phyloP scores from a whole-genome alignment of 2,329 filamentous ascomycete species.

The Beauveria medogensis region DNA sequence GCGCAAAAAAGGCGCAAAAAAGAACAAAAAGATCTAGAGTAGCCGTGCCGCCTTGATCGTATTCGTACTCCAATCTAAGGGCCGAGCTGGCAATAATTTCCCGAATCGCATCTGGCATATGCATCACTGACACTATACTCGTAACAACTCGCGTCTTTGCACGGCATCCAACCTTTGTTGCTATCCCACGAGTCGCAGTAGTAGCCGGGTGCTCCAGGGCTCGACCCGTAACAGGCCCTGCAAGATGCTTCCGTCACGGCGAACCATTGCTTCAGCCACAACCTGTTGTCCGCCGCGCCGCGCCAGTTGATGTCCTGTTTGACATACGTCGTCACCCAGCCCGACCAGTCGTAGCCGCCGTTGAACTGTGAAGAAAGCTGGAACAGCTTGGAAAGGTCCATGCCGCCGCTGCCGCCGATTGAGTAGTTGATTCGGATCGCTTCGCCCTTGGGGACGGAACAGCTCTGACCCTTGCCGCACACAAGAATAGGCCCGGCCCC shows the following conservation, averaged over 20 bases:
- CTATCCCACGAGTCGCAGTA: background rate
- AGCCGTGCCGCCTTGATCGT: no score
- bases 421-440: background rate
- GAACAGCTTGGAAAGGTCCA: background rate
- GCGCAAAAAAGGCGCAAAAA: background rate
- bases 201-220: background rate
- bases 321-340: background rate
- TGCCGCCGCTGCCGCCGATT: background rate
- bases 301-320: background rate
- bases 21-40: background rate
- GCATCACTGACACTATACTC: background rate
- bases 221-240: background rate
- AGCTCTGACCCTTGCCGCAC: background rate
- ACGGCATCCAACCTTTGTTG: background rate
- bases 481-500: background rate
- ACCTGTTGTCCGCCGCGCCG: background rate
- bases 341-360: background rate
- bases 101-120: background rate
- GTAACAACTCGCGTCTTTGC: background rate
- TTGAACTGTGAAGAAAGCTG: background rate
- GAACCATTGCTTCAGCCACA: conserved; percentile 5
- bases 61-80: background rate
- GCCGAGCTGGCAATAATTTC: background rate
- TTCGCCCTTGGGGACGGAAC: background rate
- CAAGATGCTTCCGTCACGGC: background rate